A percentile compares a stretch with the other conserved stretches of the same genome.
phyloP scores from a whole-genome alignment of 352 stramenopile genomes.

The Globisporangium abappressorium region DNA sequence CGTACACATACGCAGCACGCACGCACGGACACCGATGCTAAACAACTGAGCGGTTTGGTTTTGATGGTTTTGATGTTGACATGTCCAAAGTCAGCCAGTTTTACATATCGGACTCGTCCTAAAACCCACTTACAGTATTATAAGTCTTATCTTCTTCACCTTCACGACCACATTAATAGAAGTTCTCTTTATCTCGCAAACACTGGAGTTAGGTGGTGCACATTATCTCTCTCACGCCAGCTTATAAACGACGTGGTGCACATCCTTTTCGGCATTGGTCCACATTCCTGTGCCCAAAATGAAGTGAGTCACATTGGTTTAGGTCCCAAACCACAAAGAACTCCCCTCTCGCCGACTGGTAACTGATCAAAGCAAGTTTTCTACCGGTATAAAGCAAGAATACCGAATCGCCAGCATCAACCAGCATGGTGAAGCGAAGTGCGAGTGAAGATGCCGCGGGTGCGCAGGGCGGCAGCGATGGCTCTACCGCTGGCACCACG shows the following conservation, averaged over 20 bases:
- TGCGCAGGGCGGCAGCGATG: neutral
- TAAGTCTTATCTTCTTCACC: no score
- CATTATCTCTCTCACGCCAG: neutral
- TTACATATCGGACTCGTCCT: no score
- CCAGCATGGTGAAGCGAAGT: constrained; percentile 12
- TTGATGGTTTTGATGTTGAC: no score
- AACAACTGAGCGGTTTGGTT: no score
- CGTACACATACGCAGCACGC: no score
- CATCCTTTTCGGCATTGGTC: neutral
- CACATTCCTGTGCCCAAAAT: neutral
- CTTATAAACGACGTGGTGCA: neutral
- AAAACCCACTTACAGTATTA: no score
- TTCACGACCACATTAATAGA: no score
- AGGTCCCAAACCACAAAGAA: neutral
- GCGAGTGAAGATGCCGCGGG: neutral
- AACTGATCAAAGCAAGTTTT: constrained; percentile 7
- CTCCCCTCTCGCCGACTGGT: neutral
- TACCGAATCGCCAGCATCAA: constrained; percentile 5
- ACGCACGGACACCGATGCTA: no score
- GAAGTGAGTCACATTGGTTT: neutral
- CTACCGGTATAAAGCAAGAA: constrained; percentile 9
- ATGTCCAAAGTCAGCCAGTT: no score
- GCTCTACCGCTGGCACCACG: neutral
- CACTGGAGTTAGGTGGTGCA: neutral
- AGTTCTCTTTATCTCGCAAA: no score